Percentiles rank a stretch among this genome's conserved stretches.
Conservation (phyloP, 1,284 basidiomycete genomes). For the Pyrrhoderma noxium region DNA sequence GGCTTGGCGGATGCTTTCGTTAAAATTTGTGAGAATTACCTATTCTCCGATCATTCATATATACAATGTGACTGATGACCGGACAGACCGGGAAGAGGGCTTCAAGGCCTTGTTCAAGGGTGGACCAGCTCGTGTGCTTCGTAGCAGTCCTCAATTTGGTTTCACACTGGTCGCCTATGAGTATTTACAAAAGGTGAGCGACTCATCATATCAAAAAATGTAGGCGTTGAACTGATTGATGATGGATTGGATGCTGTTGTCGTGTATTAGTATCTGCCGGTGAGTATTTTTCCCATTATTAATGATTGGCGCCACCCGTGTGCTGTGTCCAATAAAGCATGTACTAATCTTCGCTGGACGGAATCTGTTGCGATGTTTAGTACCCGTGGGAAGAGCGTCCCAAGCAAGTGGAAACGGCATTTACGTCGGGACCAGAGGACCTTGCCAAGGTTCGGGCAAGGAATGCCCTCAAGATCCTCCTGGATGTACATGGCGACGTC, state of each 20-base stretch:
- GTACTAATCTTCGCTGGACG: constrained; percentile 18
- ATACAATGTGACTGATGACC: constrained; percentile 11
- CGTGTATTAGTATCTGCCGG: constrained; percentile 53
- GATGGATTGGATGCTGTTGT: constrained; percentile 2
- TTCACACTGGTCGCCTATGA: constrained; percentile 91
- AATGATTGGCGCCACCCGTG: constrained; percentile 17
- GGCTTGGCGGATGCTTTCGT: constrained; percentile 85
- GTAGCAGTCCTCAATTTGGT: constrained; percentile 86
- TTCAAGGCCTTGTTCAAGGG: constrained; percentile 93
- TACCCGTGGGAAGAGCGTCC: constrained; percentile 72
- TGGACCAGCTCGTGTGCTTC: constrained; percentile 82
- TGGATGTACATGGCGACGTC: constrained; percentile 82
- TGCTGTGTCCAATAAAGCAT: constrained; percentile 16
- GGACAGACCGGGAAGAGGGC: constrained; percentile 75
- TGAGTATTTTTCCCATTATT: constrained; percentile 36
- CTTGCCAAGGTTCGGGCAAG: constrained; percentile 82
- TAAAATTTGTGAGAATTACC: constrained; percentile 67
- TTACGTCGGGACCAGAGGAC: constrained; percentile 72
- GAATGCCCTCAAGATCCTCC: constrained; percentile 85
- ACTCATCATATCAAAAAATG: neutral
- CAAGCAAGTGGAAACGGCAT: constrained; percentile 57
- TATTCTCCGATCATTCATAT: neutral
- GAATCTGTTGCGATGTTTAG: constrained; percentile 33
- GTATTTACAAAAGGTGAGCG: constrained; percentile 59
- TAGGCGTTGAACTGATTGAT: constrained; percentile 12